phyloP scores from a whole-genome alignment of 176 grass and related monocot species.

The Oryza coarctata region DNA sequence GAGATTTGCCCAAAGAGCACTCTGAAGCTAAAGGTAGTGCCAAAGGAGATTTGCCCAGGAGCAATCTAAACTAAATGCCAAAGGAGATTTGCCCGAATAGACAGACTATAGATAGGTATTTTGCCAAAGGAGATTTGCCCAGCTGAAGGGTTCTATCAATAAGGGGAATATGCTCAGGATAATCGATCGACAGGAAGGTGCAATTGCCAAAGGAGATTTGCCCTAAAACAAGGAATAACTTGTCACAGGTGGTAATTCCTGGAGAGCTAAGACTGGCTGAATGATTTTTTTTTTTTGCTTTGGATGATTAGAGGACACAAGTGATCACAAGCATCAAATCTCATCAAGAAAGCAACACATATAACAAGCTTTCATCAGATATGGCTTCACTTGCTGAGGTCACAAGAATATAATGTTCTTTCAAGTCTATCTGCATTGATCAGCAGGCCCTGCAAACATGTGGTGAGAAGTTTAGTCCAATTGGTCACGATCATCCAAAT shows the following conservation, averaged over 20 bases:
- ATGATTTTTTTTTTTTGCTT: neutral
- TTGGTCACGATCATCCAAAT: conserved; percentile 13
- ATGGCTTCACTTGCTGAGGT: conserved; percentile 19
- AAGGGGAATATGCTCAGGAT: conserved; percentile 21
- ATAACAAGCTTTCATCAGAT: conserved; percentile 13
- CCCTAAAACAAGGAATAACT: conserved; percentile 33
- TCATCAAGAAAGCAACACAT: conserved; percentile 21
- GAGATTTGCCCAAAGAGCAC: conserved; percentile 43
- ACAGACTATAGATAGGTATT: conserved; percentile 44
- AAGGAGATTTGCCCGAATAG: conserved; percentile 68
- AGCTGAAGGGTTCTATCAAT: conserved; percentile 19
- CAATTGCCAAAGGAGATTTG: conserved; percentile 62
- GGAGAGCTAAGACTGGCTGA: conserved; percentile 20
- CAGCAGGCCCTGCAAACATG: conserved; percentile 42
- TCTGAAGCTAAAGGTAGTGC: conserved; percentile 37
- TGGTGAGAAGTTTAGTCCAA: conserved; percentile 27
- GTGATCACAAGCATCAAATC: conserved; percentile 16
- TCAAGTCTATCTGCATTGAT: neutral
- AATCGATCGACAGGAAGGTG: neutral
- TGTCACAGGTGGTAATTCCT: conserved; percentile 27
- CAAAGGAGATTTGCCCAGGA: conserved; percentile 74
- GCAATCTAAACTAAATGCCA: conserved; percentile 34
- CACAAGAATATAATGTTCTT: neutral
- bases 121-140: conserved; percentile 94
- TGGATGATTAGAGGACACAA: conserved; percentile 21